Percentiles rank a stretch among this genome's conserved stretches.
Evolutionary conservation across 1,139 yeast species (phyloP).

Genomic region (Kluyveromyces marxianus): DNA sequence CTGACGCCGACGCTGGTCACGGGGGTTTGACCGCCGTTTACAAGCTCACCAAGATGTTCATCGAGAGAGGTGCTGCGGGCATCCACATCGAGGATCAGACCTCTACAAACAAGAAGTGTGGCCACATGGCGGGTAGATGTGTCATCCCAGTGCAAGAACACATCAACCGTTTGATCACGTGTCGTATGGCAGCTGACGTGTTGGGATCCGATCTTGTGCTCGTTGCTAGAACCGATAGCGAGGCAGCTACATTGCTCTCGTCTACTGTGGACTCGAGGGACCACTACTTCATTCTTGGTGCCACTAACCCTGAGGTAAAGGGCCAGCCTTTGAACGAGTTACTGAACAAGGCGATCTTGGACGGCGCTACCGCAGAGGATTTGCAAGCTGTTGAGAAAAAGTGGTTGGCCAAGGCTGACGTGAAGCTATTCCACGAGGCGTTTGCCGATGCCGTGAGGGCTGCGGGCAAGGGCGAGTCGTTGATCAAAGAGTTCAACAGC

Average conservation of each 20-base stretch:
- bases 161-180: slow-evolving; percentile 85
- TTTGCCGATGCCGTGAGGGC: slow-evolving; percentile 74
- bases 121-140: slow-evolving; percentile 95
- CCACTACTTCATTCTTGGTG: slow-evolving; percentile 85
- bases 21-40: slow-evolving; percentile 96
- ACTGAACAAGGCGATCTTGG: slow-evolving; percentile 73
- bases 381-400: slow-evolving; percentile 70
- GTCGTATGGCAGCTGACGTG: slow-evolving; percentile 93
- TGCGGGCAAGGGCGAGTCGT: slow-evolving; percentile 54
- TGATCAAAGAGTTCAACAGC: slow-evolving; percentile 58
- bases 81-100: slow-evolving; percentile 98
- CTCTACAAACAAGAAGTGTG: slow-evolving; percentile 97
- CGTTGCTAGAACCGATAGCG: slow-evolving; percentile 95
- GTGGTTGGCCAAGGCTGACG: slow-evolving; percentile 79
- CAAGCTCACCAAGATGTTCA: slow-evolving; percentile 91
- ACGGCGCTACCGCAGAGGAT: slow-evolving; percentile 64
- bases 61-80: slow-evolving; percentile 98
- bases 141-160: slow-evolving; percentile 97
- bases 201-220: slow-evolving; percentile 78
- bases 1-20: slow-evolving; percentile 98
- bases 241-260: slow-evolving; percentile 91
- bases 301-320: slow-evolving; percentile 75
- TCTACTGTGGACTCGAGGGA: slow-evolving; percentile 93
- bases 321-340: slow-evolving; percentile 58
- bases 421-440: slow-evolving; percentile 87